Percentiles rank a stretch among this genome's conserved stretches.
phyloP scores from a whole-genome alignment of 257 asterid genomes.

The Solanum lycopersicoides region DNA sequence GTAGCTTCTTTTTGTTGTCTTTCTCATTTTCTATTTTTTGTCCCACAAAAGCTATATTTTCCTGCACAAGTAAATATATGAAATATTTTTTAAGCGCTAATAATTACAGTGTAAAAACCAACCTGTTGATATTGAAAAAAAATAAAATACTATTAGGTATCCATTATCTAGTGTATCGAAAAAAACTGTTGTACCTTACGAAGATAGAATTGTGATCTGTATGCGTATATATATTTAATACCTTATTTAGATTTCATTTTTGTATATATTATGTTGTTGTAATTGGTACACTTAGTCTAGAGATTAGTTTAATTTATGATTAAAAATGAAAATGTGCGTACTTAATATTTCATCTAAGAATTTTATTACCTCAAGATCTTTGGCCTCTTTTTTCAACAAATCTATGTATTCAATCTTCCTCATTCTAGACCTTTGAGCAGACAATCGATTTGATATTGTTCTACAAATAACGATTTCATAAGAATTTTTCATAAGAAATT shows the following conservation, averaged over 20 bases:
- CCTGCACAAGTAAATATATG: neutral
- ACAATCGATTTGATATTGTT: conserved; percentile 21
- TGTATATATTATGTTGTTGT: neutral
- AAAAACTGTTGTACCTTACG: neutral
- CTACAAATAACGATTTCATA: neutral
- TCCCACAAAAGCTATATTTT: neutral
- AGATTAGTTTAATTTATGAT: neutral
- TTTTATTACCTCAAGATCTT: conserved; percentile 17
- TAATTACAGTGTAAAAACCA: neutral
- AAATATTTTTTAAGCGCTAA: neutral
- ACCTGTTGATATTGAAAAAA: neutral
- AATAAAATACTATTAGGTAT: neutral
- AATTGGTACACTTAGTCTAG: neutral
- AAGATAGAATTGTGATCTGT: neutral
- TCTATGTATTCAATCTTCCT: conserved; percentile 11
- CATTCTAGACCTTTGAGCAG: conserved; percentile 34
- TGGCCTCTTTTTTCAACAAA: conserved; percentile 22
- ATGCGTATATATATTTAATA: neutral
- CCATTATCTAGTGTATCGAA: neutral
- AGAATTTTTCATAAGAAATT: neutral
- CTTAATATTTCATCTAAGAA: neutral
- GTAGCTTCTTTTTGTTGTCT: neutral
- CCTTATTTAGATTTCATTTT: neutral
- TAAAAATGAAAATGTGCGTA: neutral
- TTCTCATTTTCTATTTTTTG: neutral